Percentiles rank a stretch among this genome's conserved stretches.
phyloP scores from a whole-genome alignment of 495 filamentous ascomycete genomes.

The Penicillium pancosmium region DNA sequence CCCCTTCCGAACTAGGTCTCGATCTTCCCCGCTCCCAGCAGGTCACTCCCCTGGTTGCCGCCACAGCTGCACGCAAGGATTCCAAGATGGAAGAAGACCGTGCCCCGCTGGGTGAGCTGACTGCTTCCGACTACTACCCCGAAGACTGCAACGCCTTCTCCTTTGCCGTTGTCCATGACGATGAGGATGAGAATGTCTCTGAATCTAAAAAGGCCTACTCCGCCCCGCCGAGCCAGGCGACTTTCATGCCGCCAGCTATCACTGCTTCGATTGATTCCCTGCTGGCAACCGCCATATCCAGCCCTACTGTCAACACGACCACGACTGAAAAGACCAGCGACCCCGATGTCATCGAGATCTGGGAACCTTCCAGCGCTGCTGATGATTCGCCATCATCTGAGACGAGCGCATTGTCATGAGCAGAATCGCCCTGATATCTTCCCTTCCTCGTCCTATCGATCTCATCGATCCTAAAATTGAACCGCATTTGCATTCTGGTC shows the following conservation, averaged over 20 bases:
- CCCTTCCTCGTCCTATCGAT: not conserved
- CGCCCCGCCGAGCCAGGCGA: constrained; percentile 10
- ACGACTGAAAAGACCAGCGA: not conserved
- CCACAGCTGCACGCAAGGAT: constrained; percentile 34
- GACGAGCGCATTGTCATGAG: not conserved
- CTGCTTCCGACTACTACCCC: constrained; percentile 72
- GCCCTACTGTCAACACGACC: not conserved
- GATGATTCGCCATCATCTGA: not conserved
- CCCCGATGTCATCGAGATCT: not conserved
- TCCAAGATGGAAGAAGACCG: constrained; percentile 58
- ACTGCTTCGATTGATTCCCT: constrained; percentile 35
- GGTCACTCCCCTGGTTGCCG: constrained; percentile 29
- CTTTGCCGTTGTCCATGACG: constrained; percentile 58
- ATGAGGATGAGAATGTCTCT: constrained; percentile 45
- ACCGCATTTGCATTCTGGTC: constrained; percentile 26
- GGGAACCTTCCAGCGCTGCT: constrained; percentile 2
- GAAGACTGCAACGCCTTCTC: constrained; percentile 66
- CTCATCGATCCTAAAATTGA: constrained; percentile 1
- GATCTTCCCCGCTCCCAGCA: constrained; percentile 30
- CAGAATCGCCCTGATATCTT: not conserved
- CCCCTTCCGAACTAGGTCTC: constrained; percentile 46
- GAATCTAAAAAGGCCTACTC: constrained; percentile 26
- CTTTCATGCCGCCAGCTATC: constrained; percentile 13
- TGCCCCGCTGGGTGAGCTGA: constrained; percentile 70
- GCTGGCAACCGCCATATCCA: constrained; percentile 29